Evolutionary conservation across 225 moss, liverwort and hornwort species (phyloP).

Genomic region (Marchantia paleacea): DNA sequence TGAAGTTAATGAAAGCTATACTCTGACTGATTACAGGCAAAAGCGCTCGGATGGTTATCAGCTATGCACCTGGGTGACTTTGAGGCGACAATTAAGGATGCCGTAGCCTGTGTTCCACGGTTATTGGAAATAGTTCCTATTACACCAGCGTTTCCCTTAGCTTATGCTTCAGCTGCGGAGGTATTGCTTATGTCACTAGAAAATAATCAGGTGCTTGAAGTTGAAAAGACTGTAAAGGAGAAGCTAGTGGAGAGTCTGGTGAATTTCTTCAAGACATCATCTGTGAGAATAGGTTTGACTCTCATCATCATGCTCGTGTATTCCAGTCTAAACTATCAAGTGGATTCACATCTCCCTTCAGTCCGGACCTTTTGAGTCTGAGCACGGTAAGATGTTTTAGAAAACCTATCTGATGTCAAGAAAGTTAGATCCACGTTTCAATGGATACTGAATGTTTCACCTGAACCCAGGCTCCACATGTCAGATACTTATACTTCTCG

Average conservation of each 20-base stretch:
- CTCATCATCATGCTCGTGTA: background rate
- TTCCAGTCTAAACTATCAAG: background rate
- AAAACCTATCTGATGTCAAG: no score
- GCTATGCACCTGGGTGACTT: conserved; percentile 30
- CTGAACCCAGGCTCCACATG: no score
- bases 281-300: conserved; percentile 39
- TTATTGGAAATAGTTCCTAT: conserved; percentile 38
- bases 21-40: conserved; percentile 31
- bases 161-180: conserved; percentile 46
- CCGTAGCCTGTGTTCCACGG: conserved; percentile 30
- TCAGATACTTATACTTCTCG: no score
- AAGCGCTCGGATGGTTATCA: conserved; percentile 47
- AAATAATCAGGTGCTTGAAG: conserved; percentile 11
- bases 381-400: no score
- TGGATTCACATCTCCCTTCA: no score
- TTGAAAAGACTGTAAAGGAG: conserved; percentile 29
- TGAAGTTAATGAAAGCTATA: background rate
- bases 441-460: no score
- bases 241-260: conserved; percentile 43
- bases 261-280: conserved; percentile 33
- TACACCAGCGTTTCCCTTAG: conserved; percentile 40
- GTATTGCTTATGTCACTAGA: conserved; percentile 40
- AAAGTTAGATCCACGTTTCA: no score
- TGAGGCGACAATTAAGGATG: conserved; percentile 34
- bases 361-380: no score